Percentiles rank a stretch among this genome's conserved stretches.
Conservation (phyloP, 331 rosid species). For the Prunus yedoensis region DNA sequence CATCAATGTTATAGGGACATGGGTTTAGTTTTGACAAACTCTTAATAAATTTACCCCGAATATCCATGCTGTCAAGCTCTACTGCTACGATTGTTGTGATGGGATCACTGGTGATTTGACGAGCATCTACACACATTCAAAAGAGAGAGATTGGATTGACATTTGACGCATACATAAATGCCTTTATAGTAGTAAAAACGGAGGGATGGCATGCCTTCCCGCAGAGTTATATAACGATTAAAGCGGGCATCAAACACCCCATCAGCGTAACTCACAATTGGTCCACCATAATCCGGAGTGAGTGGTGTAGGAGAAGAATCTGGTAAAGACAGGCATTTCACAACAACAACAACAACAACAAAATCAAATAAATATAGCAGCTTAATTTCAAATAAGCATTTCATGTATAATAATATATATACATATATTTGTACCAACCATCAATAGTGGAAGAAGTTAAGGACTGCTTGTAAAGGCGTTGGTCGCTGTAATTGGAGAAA, state of each 20-base stretch:
- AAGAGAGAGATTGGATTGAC: background rate
- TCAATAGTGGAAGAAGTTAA: slow-evolving; percentile 24
- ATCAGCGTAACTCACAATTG: slow-evolving; percentile 74
- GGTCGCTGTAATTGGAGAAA: slow-evolving; percentile 81
- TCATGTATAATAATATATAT: no score
- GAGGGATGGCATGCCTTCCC: slow-evolving; percentile 59
- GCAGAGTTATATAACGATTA: slow-evolving; percentile 67
- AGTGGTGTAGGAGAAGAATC: slow-evolving; percentile 66
- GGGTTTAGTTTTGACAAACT: background rate
- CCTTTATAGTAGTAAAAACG: background rate
- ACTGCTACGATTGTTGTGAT: slow-evolving; percentile 63
- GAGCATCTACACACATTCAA: slow-evolving; percentile 51
- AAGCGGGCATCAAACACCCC: slow-evolving; percentile 76
- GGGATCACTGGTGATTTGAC: slow-evolving; percentile 60
- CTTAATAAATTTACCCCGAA: slow-evolving; percentile 47
- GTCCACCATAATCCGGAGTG: slow-evolving; percentile 78
- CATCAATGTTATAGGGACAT: background rate
- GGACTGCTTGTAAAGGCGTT: slow-evolving; percentile 75
- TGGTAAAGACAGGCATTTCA: slow-evolving; percentile 18
- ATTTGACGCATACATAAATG: background rate
- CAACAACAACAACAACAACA: no score
- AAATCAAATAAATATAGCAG: background rate
- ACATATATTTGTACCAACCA: background rate
- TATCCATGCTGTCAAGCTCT: slow-evolving; percentile 45
- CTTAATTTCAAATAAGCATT: background rate